phyloP scores from a whole-genome alignment of 164 flowering plant species.

The Euptelea pleiosperma region DNA sequence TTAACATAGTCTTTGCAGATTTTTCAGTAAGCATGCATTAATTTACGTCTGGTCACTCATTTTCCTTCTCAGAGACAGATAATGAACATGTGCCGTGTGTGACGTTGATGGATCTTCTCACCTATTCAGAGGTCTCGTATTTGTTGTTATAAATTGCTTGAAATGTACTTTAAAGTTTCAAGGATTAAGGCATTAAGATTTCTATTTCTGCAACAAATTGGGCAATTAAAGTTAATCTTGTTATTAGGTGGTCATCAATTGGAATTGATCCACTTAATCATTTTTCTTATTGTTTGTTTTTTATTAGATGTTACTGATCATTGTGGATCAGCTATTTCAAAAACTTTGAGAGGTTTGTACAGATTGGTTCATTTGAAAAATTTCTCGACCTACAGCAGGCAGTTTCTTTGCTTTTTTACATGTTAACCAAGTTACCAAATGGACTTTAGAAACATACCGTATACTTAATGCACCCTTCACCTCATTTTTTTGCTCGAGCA shows the following conservation, averaged over 20 bases:
- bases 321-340: too few species aligned
- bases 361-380: too few species aligned
- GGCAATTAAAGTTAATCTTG: background rate
- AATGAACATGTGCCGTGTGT: slow-evolving; percentile 28
- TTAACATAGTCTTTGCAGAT: background rate
- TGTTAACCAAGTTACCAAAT: background rate
- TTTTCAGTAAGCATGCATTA: too few species aligned
- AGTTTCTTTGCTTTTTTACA: too few species aligned
- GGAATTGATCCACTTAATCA: too few species aligned
- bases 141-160: background rate
- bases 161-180: background rate
- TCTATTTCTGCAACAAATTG: background rate
- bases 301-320: too few species aligned
- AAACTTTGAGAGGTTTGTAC: too few species aligned
- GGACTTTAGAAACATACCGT: too few species aligned
- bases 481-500: background rate
- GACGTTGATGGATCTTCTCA: slow-evolving; percentile 57
- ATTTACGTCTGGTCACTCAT: too few species aligned
- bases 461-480: background rate
- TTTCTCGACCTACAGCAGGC: too few species aligned
- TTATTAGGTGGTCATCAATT: background rate
- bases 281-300: too few species aligned
- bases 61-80: slow-evolving; percentile 18
- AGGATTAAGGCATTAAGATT: too few species aligned
- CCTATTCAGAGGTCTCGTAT: slow-evolving; percentile 45